phyloP scores from a whole-genome alignment of 2,329 filamentous ascomycete species.

The Corinectria fuckeliana region DNA sequence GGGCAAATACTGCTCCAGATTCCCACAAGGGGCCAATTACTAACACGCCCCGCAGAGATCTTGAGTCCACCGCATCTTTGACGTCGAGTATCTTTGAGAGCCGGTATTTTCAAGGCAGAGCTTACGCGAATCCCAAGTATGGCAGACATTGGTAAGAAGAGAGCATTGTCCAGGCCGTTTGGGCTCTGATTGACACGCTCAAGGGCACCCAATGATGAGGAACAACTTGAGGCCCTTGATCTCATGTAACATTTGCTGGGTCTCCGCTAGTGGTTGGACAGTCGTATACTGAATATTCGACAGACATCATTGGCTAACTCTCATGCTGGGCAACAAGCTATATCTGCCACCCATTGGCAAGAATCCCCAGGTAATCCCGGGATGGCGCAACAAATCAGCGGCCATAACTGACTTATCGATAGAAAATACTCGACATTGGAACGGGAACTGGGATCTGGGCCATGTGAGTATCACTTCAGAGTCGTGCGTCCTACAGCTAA shows the following conservation, averaged over 20 bases:
- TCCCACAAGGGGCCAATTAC: background rate
- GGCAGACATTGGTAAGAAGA: conserved; percentile 28
- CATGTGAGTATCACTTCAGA: conserved; percentile 11
- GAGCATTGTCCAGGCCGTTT: too few species aligned
- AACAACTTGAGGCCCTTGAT: conserved; percentile 33
- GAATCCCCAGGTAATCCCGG: conserved; percentile 25
- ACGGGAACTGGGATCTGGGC: conserved; percentile 35
- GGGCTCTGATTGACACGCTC: rapidly evolving
- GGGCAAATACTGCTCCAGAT: background rate
- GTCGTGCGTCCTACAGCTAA: rapidly evolving
- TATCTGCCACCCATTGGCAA: conserved; percentile 30
- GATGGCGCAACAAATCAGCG: too few species aligned
- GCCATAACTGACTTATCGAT: background rate
- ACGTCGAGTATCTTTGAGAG: conserved; percentile 33
- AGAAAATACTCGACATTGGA: conserved; percentile 31
- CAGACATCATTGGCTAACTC: conserved; percentile 32
- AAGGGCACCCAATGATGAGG: conserved; percentile 34
- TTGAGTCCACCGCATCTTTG: conserved; percentile 29
- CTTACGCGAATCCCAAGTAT: conserved; percentile 35
- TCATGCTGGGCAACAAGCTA: conserved; percentile 31
- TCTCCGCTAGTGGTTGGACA: background rate
- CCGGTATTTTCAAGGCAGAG: conserved; percentile 28
- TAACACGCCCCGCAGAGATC: conserved; percentile 9
- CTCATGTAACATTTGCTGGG: conserved; percentile 23
- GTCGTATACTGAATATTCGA: too few species aligned